Evolutionary conservation across 257 asterid genomes (phyloP).

Genomic region (Linaria vulgaris): DNA sequence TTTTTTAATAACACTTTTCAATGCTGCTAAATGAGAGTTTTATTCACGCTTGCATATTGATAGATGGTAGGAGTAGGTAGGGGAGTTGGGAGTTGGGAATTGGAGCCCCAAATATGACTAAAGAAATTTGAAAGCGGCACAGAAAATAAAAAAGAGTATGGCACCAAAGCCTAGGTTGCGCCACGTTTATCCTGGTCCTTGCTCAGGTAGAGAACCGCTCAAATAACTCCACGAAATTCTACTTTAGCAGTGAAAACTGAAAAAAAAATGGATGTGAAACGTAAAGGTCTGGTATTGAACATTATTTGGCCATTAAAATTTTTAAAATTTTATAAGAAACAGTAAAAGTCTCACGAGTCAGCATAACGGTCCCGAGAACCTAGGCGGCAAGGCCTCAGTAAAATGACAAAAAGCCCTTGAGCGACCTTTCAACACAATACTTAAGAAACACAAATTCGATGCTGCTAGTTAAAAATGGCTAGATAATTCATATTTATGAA

Average conservation of each 20-base stretch:
- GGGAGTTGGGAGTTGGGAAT: slow-evolving; percentile 15
- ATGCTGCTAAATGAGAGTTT: too few relatives aligned
- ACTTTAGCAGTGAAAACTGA: too few relatives aligned
- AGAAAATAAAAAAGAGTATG: background rate
- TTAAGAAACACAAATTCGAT: too few relatives aligned
- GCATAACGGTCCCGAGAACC: background rate
- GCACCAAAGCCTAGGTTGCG: slow-evolving; percentile 35
- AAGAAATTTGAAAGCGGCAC: background rate
- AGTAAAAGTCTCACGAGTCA: background rate
- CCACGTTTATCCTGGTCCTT: slow-evolving; percentile 29
- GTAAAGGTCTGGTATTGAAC: too few relatives aligned
- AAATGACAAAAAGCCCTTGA: slow-evolving; percentile 4
- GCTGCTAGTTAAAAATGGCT: too few relatives aligned
- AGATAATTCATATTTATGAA: too few relatives aligned
- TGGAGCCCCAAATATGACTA: background rate
- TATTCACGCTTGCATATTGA: too few relatives aligned
- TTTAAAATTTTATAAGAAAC: background rate
- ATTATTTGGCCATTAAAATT: too few relatives aligned
- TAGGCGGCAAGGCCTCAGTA: background rate
- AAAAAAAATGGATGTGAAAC: too few relatives aligned
- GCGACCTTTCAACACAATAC: background rate
- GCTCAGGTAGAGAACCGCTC: background rate
- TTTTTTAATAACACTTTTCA: too few relatives aligned
- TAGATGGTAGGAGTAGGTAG: slow-evolving; percentile 16
- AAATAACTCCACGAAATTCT: background rate